A percentile compares a stretch with the other conserved stretches of the same genome.
Evolutionary conservation across 2,329 filamentous ascomycete genomes (phyloP).

Genomic region (Neofusicoccum sp.): DNA sequence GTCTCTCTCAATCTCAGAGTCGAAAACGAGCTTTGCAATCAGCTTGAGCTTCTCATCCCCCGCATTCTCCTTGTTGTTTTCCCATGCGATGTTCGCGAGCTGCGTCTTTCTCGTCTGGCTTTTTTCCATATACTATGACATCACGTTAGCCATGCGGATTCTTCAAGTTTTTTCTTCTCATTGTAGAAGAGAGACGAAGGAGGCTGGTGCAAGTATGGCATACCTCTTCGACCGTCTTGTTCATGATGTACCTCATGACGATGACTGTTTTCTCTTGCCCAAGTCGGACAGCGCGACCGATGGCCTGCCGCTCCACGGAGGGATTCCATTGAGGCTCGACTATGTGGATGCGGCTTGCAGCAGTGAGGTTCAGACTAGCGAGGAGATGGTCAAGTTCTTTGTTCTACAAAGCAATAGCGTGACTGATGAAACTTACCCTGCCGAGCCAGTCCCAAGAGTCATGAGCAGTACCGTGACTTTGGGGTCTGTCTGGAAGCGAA

Average conservation of each 20-base stretch:
- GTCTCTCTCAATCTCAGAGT: no score
- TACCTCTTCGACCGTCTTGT: conserved; percentile 27
- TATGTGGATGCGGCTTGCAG: conserved; percentile 24
- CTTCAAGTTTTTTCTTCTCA: no score
- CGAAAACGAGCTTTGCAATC: neutral
- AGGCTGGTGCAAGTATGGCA: neutral
- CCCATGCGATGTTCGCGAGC: neutral
- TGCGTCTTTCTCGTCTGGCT: neutral
- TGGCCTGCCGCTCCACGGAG: conserved; percentile 29
- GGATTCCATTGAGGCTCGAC: conserved; percentile 34
- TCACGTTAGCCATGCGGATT: no score
- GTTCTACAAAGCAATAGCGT: no score
- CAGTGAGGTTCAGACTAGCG: conserved; percentile 20
- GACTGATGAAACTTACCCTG: conserved; percentile 20
- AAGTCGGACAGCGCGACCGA: conserved; percentile 25
- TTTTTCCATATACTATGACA: neutral
- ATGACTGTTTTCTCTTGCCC: conserved; percentile 27
- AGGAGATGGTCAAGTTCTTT: no score
- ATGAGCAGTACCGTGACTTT: conserved; percentile 25
- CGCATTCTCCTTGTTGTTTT: neutral
- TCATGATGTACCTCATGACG: conserved; percentile 28
- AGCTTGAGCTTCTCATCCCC: neutral
- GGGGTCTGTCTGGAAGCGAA: conserved; percentile 20
- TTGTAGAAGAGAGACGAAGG: no score
- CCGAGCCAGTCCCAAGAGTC: conserved; percentile 27